phyloP scores from a whole-genome alignment of 169 alveolate genomes.

The Eimeria maxima region DNA sequence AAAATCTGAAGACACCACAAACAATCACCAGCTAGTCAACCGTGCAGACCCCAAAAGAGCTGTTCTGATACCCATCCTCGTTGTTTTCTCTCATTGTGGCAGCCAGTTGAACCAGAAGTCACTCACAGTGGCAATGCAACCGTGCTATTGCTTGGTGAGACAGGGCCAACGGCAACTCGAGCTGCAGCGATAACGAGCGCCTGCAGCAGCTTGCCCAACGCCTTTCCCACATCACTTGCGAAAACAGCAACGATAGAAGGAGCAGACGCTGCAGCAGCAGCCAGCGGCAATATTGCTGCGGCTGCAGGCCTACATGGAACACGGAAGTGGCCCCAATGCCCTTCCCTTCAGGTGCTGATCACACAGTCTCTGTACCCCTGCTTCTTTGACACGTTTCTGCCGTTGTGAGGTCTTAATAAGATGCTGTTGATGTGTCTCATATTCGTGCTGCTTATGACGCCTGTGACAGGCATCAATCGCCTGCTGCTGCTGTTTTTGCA shows the following conservation, averaged over 20 bases:
- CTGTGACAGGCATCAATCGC: background rate
- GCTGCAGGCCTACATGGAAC: background rate
- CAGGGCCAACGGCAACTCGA: background rate
- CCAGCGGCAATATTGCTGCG: background rate
- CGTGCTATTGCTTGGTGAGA: background rate
- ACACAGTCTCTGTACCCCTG: conserved; percentile 38
- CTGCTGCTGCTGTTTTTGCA: conserved; percentile 38
- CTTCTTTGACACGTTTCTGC: background rate
- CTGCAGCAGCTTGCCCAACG: background rate
- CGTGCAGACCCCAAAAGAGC: background rate
- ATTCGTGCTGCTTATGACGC: conserved; percentile 5
- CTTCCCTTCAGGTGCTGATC: background rate
- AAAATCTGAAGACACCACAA: background rate
- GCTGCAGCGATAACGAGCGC: background rate
- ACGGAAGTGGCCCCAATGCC: background rate
- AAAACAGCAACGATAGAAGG: background rate
- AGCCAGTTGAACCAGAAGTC: background rate
- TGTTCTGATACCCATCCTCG: background rate
- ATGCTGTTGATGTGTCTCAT: background rate
- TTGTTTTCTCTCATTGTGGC: background rate
- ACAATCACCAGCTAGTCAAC: background rate
- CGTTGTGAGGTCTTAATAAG: background rate
- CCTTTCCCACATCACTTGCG: no score
- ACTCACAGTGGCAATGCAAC: background rate
- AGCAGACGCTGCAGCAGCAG: background rate